Conservation (phyloP, 768 basidiomycete genomes). For the Panaeolus cyanescens region DNA sequence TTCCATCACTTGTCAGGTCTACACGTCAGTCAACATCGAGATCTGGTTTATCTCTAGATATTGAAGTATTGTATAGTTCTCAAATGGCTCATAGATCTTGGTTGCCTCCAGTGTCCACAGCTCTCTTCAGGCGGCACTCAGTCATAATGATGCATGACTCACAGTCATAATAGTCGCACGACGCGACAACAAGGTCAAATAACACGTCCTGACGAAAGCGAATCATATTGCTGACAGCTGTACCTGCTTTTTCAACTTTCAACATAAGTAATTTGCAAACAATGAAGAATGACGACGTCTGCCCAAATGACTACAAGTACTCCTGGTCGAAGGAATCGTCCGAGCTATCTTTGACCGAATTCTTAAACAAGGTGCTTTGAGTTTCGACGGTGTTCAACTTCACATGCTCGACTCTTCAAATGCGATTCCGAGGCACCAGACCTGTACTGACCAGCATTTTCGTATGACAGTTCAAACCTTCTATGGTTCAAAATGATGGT, state of each 20-base stretch:
- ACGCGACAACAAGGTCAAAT: conserved; percentile 25
- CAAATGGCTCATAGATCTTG: too few species aligned
- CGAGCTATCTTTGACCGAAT: conserved; percentile 47
- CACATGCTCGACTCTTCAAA: too few species aligned
- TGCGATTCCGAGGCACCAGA: neutral
- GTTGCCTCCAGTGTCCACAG: too few species aligned
- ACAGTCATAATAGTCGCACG: too few species aligned
- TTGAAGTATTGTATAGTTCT: too few species aligned
- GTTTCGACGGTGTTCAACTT: neutral
- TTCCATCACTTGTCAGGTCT: too few species aligned
- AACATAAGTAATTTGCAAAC: neutral
- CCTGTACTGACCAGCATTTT: neutral
- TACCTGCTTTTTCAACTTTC: neutral
- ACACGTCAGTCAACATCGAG: too few species aligned
- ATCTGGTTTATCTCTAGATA: too few species aligned
- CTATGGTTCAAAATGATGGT: conserved; percentile 78
- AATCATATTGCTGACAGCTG: conserved; percentile 10
- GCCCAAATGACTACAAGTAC: conserved; percentile 49
- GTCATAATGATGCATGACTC: too few species aligned
- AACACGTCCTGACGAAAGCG: conserved; percentile 28
- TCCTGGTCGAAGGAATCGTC: conserved; percentile 50
- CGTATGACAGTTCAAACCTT: conserved; percentile 60
- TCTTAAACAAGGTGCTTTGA: conserved; percentile 51
- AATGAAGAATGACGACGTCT: conserved; percentile 38
- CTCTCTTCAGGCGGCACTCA: too few species aligned